Evolutionary conservation across 2,329 filamentous ascomycete genomes (phyloP), one percentile per base, ranked within the genome.

Genomic region (Lachnellula occidentalis): DNA sequence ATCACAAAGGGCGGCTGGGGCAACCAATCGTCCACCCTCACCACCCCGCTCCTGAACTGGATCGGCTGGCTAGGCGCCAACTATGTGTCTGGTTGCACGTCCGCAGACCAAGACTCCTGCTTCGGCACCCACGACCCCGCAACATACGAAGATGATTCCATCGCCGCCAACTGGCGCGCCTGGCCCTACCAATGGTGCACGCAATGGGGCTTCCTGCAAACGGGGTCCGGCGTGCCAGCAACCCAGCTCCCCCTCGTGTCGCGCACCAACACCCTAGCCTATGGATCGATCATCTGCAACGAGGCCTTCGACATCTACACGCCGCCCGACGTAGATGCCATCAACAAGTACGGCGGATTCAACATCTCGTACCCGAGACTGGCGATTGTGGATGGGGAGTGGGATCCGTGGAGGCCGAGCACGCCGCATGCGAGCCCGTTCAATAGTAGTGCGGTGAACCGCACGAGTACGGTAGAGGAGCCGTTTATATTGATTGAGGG

Each of bases 341-440:
- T 94, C 69, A 94, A 95, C 75, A 83, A 86, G 66, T 86, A 87
- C 59, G 90, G 90, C 42, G 87, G 83, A 12, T 88, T 84, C 69
- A 73, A 80, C 67, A 85, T 94, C 62, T 64, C 62, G 45, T 91
- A 90, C 66, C 80, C 85, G 1, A 85, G 90, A 1, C 79, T 95
- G 0, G 90, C 90, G 2, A 79, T 88, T 47, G 75, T 95, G 39
- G 89, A 91, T 58, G 90, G 90, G 27, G 80, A 88, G 58, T 81
- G 82, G 53, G 90, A 95, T 66, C 89, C 90, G 0, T 95, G 90
- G 90, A 80, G 86, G 17, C 81, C 83, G 0, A 87, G 87, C 0
- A 87, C 85, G 0, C 82, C 87, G 0, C 84, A 92, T 48, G 85
- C 83, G 0, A 78, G 82, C 12, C 66, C 66, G 0, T 69, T 67